Evolutionary conservation across 495 filamentous ascomycete species (phyloP).

Genomic region (Pseudomonodictys pantanalensis): DNA sequence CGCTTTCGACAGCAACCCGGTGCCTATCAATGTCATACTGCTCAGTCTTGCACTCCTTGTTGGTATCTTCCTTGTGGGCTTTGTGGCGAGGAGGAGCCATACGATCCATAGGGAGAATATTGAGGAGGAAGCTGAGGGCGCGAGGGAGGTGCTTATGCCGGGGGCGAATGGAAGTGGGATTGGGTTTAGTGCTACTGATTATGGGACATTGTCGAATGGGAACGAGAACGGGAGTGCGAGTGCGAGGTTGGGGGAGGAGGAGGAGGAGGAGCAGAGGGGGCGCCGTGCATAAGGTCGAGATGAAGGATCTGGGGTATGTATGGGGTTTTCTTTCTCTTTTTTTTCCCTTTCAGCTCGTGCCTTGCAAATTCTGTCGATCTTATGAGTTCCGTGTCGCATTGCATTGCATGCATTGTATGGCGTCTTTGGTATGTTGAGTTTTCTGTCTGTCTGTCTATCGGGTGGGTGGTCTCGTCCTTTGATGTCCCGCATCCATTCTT

Average conservation of each 20-base stretch:
- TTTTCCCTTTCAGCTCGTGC: too few relatives aligned
- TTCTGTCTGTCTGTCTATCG: too few relatives aligned
- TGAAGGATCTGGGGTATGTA: too few relatives aligned
- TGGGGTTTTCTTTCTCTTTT: too few relatives aligned
- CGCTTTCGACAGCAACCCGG: slow-evolving; percentile 66
- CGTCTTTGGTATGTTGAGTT: too few relatives aligned
- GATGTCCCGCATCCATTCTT: too few relatives aligned
- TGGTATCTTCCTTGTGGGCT: slow-evolving; percentile 40
- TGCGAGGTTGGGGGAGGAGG: background rate
- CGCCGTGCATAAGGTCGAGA: background rate
- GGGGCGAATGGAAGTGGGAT: slow-evolving; percentile 23
- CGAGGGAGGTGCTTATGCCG: slow-evolving; percentile 40
- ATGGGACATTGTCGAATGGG: slow-evolving; percentile 18
- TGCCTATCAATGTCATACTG: slow-evolving; percentile 73
- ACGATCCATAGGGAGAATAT: slow-evolving; percentile 36
- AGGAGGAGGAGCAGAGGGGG: background rate
- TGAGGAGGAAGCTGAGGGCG: slow-evolving; percentile 42
- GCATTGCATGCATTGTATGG: too few relatives aligned
- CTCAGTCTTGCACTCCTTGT: slow-evolving; percentile 56
- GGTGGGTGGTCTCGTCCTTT: too few relatives aligned
- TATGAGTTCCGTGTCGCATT: too few relatives aligned
- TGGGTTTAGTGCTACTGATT: slow-evolving; percentile 14
- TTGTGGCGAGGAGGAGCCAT: slow-evolving; percentile 38
- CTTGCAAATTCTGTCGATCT: too few relatives aligned
- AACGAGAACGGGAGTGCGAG: slow-evolving; percentile 3